phyloP scores from a whole-genome alignment of 352 stramenopile genomes.

The Pythium coloratum region DNA sequence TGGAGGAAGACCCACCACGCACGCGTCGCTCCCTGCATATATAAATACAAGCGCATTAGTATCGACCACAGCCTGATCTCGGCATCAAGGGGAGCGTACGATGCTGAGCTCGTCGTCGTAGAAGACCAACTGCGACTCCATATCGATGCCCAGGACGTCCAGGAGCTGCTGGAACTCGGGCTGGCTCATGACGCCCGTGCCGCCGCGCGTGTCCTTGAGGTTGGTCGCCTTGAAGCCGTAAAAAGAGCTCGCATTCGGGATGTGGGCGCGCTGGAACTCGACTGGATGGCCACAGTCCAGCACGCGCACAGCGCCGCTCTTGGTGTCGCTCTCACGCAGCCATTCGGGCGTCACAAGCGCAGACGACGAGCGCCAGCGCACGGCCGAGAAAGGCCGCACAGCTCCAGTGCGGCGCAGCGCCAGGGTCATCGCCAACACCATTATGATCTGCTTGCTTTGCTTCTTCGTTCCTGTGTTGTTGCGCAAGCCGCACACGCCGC shows the following conservation, averaged over 20 bases:
- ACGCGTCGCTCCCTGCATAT: conserved; percentile 50
- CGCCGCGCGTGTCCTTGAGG: conserved; percentile 50
- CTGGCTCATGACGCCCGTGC: conserved; percentile 45
- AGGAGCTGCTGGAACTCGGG: conserved; percentile 46
- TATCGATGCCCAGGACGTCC: conserved; percentile 43
- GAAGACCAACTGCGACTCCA: conserved; percentile 65
- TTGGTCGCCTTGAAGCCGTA: conserved; percentile 38
- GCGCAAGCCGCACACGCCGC: background rate
- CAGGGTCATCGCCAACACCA: background rate
- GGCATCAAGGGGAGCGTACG: conserved; percentile 23
- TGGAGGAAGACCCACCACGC: conserved; percentile 83
- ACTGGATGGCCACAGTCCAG: conserved; percentile 63
- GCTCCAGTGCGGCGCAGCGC: conserved; percentile 6
- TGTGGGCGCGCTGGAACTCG: conserved; percentile 55
- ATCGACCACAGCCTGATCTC: background rate
- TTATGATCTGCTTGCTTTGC: background rate
- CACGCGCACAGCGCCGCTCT: conserved; percentile 20
- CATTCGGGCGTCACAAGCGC: conserved; percentile 27
- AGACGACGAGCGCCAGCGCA: conserved; percentile 18
- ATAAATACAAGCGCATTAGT: background rate
- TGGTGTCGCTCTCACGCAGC: conserved; percentile 25
- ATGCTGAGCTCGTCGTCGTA: conserved; percentile 79
- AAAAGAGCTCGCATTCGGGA: conserved; percentile 46
- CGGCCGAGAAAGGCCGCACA: background rate
- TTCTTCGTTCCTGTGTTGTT: background rate